Evolutionary conservation across 225 moss, liverwort and hornwort species (phyloP).

Genomic region (Pseudisothecium myosuroides): DNA sequence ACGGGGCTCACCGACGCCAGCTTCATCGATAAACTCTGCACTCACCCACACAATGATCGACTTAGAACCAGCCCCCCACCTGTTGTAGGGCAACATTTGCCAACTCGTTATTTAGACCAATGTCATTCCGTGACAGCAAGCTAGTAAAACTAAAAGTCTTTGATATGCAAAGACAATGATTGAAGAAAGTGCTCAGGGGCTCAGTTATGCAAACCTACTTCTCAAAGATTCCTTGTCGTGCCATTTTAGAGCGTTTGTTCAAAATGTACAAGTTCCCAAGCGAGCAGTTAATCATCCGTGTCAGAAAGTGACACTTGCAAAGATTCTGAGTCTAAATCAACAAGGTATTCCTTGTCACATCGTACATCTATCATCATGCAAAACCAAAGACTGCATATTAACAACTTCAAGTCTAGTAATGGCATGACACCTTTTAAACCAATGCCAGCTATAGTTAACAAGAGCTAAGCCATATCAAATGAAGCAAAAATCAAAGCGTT

Average conservation of each 20-base stretch:
- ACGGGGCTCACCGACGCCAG: conserved; percentile 16
- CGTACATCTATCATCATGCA: not conserved
- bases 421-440: not conserved
- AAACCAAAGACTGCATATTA: not conserved
- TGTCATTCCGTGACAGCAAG: not conserved
- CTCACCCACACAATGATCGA: no score
- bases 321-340: not conserved
- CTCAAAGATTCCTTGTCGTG: not conserved
- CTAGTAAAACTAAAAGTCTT: not conserved
- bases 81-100: not conserved
- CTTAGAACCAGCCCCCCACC: not conserved
- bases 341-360: not conserved
- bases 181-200: not conserved
- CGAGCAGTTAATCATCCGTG: not conserved
- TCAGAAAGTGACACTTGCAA: not conserved
- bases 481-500: not conserved
- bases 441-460: not conserved
- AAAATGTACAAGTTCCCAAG: not conserved
- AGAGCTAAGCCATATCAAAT: not conserved
- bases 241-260: not conserved
- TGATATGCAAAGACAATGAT: not conserved
- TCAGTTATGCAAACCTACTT: not conserved
- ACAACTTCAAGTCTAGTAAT: not conserved
- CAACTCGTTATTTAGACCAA: not conserved
- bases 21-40: conserved; percentile 41